Evolutionary conservation across 2,329 filamentous ascomycete species (phyloP), one percentile per base, ranked within the genome.

Genomic region (Metarhizium robertsii): DNA sequence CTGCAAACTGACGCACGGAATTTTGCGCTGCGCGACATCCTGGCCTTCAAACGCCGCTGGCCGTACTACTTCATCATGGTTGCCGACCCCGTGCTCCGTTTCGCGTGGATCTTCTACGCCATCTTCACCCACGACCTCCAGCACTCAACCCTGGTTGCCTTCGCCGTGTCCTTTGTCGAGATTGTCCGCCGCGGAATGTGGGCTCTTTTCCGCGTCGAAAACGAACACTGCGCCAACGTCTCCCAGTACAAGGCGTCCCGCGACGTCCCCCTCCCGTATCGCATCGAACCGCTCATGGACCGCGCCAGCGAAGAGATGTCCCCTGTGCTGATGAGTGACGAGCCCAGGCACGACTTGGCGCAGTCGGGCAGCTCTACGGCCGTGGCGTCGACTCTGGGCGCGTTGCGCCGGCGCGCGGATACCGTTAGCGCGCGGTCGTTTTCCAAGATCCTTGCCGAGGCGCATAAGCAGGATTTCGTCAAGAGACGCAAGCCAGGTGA

Each of bases 201-300:
- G 94, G 86, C 87, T 0, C 76, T 97, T 4, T 88, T 99, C 68
- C 89, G 94, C 45, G 92, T 99, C 30, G 94, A 99, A 71, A 99
- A 99, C 69, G 94, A 99, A 65, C 94, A 99, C 72, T 96, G 91
- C 71, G 86, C 87, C 55, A 96, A 96, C 63, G 92, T 99, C 2
- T 82, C 85, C 18, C 85, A 90, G 61, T 95, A 95, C 78, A 91
- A 95, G 60, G 94, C 94, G 4, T 90, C 86, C 2, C 81, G 92
- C 55, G 92, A 96, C 64, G 81, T 95, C 0, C 90, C 90, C 0
- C 77, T 97, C 0, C 92, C 92, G 0, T 97, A 96, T 67, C 78
- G 83, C 52, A 72, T 85, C 50, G 76, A 81, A 55, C 70, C 73
- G 0, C 70, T 78, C 11, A 68, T 74, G 58, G 71, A 75, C 55